Evolutionary conservation across 768 basidiomycete species (phyloP).

Genomic region (Pholiota conissans): DNA sequence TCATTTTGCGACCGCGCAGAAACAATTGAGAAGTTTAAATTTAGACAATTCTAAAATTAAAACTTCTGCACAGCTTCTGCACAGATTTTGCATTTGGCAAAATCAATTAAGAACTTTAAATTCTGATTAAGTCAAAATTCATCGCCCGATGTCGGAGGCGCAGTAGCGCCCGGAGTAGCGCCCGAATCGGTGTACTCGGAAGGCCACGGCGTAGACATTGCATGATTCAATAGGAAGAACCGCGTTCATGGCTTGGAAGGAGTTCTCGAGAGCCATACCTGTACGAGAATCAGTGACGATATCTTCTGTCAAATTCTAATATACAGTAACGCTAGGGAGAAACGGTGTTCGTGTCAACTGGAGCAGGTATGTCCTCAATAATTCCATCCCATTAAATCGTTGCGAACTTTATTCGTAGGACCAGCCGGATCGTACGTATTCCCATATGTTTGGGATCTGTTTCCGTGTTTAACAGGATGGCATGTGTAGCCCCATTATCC

Average conservation of each 20-base stretch:
- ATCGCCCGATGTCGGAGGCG: too few relatives aligned
- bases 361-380: conserved; percentile 27
- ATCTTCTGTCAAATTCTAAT: background rate
- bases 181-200: too few relatives aligned
- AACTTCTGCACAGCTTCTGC: too few relatives aligned
- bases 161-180: too few relatives aligned
- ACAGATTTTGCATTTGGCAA: too few relatives aligned
- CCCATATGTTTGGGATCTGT: background rate
- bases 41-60: too few relatives aligned
- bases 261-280: conserved; percentile 37
- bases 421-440: conserved; percentile 60
- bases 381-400: background rate
- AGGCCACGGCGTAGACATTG: too few relatives aligned
- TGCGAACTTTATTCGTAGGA: background rate
- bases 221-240: conserved; percentile 32
- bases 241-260: conserved; percentile 41
- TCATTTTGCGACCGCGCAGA: too few relatives aligned
- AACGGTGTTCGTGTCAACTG: conserved; percentile 39
- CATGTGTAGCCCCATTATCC: conserved; percentile 41
- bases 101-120: too few relatives aligned
- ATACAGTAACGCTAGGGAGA: conserved; percentile 31
- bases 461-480: background rate
- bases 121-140: too few relatives aligned
- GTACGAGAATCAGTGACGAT: conserved; percentile 16
- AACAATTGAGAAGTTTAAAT: too few relatives aligned